phyloP scores from a whole-genome alignment of 176 grass and related monocot species.

The maize (Zea mays) region Zm-B73-REFERENCE-NAM-5.0 NC_050099.1:172463501-172464000 shows the following conservation, averaged over 20 bases:
- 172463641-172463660: neutral
- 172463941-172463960: conserved; percentile 70
- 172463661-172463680: neutral
- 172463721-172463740: conserved; percentile 79
- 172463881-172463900: conserved; percentile 95
- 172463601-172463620: conserved; percentile 68
- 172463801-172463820: conserved; percentile 37
- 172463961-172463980: conserved; percentile 33
- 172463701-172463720: conserved; percentile 25
- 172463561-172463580: conserved; percentile 98
- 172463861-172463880: conserved; percentile 91
- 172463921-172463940: conserved; percentile 85
- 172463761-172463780: conserved; percentile 53
- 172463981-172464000: conserved; percentile 7
- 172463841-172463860: conserved; percentile 96
- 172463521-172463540: conserved; percentile 68
- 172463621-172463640: conserved; percentile 3
- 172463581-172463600: conserved; percentile 99
- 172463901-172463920: conserved; percentile 93
- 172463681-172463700: neutral
- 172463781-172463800: conserved; percentile 24
- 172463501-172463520: conserved; percentile 84
- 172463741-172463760: conserved; percentile 74
- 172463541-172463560: conserved; percentile 70
- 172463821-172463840: conserved; percentile 77